Percentiles rank a stretch among this genome's conserved stretches.
These are phyloP conservation scores for Aureobasidium pullulans DNA, from an alignment of 2,329 filamentous ascomycete genomes.

Conservation along the genomic window DNA sequence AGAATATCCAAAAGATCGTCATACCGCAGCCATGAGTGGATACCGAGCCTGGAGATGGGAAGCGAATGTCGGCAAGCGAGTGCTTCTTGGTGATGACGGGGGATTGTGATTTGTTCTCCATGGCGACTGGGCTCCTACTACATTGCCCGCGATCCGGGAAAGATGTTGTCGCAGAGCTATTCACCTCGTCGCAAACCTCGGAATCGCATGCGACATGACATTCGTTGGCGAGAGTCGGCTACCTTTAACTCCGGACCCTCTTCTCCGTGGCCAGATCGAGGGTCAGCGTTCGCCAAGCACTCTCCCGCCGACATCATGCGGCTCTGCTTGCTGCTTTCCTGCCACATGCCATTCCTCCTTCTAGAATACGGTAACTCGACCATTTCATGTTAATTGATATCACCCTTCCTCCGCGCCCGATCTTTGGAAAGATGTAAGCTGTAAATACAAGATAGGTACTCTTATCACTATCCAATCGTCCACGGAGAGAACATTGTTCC, in stretches of 20 bases:
- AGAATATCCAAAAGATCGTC: constrained; percentile 25
- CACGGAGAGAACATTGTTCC: too few relatives aligned
- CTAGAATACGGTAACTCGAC: too few relatives aligned
- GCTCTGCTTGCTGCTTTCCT: too few relatives aligned
- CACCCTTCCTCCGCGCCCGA: too few relatives aligned
- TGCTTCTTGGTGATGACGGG: constrained; percentile 35
- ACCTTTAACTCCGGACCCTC: not conserved
- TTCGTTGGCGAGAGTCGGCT: not conserved
- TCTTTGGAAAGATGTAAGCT: too few relatives aligned
- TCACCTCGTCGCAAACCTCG: not conserved
- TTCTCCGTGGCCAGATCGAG: not conserved
- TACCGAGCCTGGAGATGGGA: constrained; percentile 3
- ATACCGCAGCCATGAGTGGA: constrained; percentile 34
- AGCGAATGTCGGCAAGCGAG: constrained; percentile 17
- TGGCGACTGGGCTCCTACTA: not conserved
- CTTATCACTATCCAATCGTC: too few relatives aligned
- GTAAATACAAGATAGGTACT: too few relatives aligned
- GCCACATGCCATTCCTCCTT: too few relatives aligned
- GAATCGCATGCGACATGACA: not conserved
- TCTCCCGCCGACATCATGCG: not conserved
- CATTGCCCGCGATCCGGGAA: not conserved
- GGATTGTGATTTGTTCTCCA: constrained; percentile 20
- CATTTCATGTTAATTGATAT: too few relatives aligned
- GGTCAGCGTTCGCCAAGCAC: not conserved
- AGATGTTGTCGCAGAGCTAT: not conserved